These are phyloP conservation scores for Halteria grandinella DNA, from an alignment of 73 alveolate species.

Conservation along the genomic window DNA sequence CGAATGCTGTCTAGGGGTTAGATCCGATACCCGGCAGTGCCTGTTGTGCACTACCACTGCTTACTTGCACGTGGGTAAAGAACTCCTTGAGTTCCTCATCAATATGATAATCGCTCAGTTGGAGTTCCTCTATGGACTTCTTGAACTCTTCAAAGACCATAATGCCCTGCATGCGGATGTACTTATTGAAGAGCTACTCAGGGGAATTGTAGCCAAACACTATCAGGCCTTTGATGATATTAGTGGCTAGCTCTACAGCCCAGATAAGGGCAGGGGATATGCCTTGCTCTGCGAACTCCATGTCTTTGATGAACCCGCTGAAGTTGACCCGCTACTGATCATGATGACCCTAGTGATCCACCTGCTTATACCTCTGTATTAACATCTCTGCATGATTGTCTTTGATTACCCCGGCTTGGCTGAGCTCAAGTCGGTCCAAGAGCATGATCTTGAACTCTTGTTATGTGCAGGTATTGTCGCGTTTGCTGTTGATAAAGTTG, in stretches of 20 bases:
- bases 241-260: constrained; percentile 47
- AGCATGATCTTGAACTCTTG: constrained; percentile 14
- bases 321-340: constrained; percentile 27
- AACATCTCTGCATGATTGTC: constrained; percentile 5
- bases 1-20: too few relatives aligned
- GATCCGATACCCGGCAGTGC: constrained; percentile 4
- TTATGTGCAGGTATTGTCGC: constrained; percentile 34
- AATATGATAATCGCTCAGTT: constrained; percentile 17
- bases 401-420: background rate
- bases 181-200: constrained; percentile 18
- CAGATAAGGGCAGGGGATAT: constrained; percentile 20
- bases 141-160: constrained; percentile 38
- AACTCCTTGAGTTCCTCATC: constrained; percentile 32
- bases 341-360: too few relatives aligned
- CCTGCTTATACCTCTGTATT: constrained; percentile 3
- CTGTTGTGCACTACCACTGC: background rate
- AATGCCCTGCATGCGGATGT: background rate
- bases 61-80: constrained; percentile 21
- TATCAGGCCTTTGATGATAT: constrained; percentile 6
- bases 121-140: constrained; percentile 43
- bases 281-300: constrained; percentile 33
- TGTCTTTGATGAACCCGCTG: constrained; percentile 19
- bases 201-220: background rate
- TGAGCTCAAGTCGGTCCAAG: constrained; percentile 2
- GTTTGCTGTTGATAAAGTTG: constrained; percentile 14